Base-by-base conservation (phyloP, 108 stramenopile genomes). In the Discostella pseudostelligera region DNA sequence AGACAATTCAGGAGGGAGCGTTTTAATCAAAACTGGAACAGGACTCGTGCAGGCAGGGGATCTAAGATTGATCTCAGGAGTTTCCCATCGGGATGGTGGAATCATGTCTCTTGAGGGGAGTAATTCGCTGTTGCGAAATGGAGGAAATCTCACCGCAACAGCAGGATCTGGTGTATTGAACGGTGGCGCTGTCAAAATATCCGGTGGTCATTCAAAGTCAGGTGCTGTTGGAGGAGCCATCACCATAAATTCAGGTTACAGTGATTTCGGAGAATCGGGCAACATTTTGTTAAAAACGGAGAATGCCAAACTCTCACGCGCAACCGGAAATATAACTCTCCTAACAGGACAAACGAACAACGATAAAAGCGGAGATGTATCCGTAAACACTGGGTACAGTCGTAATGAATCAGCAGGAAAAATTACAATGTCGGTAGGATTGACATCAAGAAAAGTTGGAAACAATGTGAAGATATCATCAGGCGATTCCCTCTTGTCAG, bases 331-430 rank as follows among this genome's bases (percentile, higher is more conserved):
- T 14, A 17, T 67, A 1, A 28, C 19, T 10, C 6, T 58, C 6
- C 4, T 1, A 35, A 36, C 66, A 14, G 66, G 66, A 58, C 13
- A 36, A n/a, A 29, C 66, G 3, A 9, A n/a, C 22, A n/a, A n/a
- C 39, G 56, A 67, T 22, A 58, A 32, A n/a, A 57, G 46, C 29
- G 66, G 66, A 46, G 56, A 29, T 45, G 20, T 65, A 3, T 39
- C 35, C 2, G 1, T 65, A n/a, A 16, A 53, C 32, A 39, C 66
- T 36, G 45, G 44, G 1, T 32, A 36, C 19, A 57, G 32, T 47
- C 26, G 19, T 2, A 47, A 7, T 26, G 46, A 46, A 47, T 20
- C 16, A 11, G 24, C 59, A 25, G 68, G 68, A 59, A 16, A 59
- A 2, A 39, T 69, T 4, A 20, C 4, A 4, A n/a, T 69, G 1